phyloP scores from a whole-genome alignment of 495 filamentous ascomycete genomes.

The Penicillium nucicola region DNA sequence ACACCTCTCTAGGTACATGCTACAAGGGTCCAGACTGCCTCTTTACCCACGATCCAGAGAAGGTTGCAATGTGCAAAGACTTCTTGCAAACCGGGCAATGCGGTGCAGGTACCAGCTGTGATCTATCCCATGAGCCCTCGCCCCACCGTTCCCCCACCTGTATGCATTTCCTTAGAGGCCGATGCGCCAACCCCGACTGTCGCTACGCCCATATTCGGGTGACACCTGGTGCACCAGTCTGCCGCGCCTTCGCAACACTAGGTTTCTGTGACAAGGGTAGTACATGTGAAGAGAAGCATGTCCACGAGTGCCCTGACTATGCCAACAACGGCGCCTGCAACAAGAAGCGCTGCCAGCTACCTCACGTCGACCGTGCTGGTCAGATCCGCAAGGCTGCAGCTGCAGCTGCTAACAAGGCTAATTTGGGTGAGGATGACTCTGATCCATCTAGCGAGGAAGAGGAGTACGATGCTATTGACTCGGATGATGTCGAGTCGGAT shows the following conservation, averaged over 20 bases:
- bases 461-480: slow-evolving; percentile 68
- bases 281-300: slow-evolving; percentile 77
- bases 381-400: slow-evolving; percentile 59
- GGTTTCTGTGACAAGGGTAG: slow-evolving; percentile 89
- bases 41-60: slow-evolving; percentile 80
- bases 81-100: slow-evolving; percentile 81
- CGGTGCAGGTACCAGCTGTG: slow-evolving; percentile 75
- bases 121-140: slow-evolving; percentile 87
- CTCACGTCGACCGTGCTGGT: slow-evolving; percentile 82
- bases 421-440: slow-evolving; percentile 56
- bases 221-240: slow-evolving; percentile 77
- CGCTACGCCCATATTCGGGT: slow-evolving; percentile 86
- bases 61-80: slow-evolving; percentile 88
- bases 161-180: slow-evolving; percentile 85
- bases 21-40: slow-evolving; percentile 75
- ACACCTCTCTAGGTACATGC: slow-evolving; percentile 64
- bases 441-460: slow-evolving; percentile 86
- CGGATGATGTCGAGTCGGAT: slow-evolving; percentile 88
- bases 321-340: slow-evolving; percentile 85
- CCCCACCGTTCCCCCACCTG: slow-evolving; percentile 84
- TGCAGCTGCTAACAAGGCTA: slow-evolving; percentile 35
- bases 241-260: slow-evolving; percentile 76
- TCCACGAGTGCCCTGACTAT: slow-evolving; percentile 90
- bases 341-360: slow-evolving; percentile 77
- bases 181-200: slow-evolving; percentile 85